Evolutionary conservation across 2,329 filamentous ascomycete species (phyloP).

Genomic region (Tolypocladium cylindrosporum): DNA sequence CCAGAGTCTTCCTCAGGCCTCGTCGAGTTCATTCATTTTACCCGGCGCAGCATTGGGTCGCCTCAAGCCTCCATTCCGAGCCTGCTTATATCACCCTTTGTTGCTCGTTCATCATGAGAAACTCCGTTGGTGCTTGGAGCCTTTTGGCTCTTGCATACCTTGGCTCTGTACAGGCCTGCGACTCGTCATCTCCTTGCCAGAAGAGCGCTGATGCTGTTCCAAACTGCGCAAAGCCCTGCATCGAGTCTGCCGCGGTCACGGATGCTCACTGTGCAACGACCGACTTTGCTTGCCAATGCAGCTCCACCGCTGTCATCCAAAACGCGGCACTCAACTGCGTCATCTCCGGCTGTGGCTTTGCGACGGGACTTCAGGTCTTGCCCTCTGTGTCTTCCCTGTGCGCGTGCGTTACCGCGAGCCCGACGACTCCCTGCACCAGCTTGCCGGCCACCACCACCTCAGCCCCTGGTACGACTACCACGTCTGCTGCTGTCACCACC

Average conservation of each 20-base stretch:
- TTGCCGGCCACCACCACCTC: background rate
- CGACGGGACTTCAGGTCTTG: conserved; percentile 7
- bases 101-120: conserved; percentile 5
- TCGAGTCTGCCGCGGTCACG: conserved; percentile 14
- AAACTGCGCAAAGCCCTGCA: conserved; percentile 13
- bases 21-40: background rate
- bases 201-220: conserved; percentile 12
- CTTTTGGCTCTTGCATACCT: conserved; percentile 10
- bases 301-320: conserved; percentile 11
- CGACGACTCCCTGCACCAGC: conserved; percentile 10
- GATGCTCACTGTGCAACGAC: conserved; percentile 9
- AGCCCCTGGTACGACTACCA: background rate
- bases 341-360: conserved; percentile 9
- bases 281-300: conserved; percentile 16
- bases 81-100: background rate
- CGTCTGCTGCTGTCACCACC: background rate
- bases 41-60: background rate
- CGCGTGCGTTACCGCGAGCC: conserved; percentile 12
- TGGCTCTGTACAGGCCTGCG: conserved; percentile 9
- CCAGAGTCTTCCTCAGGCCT: background rate
- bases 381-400: conserved; percentile 11
- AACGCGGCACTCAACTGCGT: conserved; percentile 11
- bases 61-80: background rate
- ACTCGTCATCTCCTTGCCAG: conserved; percentile 13
- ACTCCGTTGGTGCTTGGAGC: conserved; percentile 3